Percentiles rank a stretch among this genome's conserved stretches.
Conservation (phyloP, 2,329 filamentous ascomycete genomes). For the Apiospora rasikravindrae region DNA sequence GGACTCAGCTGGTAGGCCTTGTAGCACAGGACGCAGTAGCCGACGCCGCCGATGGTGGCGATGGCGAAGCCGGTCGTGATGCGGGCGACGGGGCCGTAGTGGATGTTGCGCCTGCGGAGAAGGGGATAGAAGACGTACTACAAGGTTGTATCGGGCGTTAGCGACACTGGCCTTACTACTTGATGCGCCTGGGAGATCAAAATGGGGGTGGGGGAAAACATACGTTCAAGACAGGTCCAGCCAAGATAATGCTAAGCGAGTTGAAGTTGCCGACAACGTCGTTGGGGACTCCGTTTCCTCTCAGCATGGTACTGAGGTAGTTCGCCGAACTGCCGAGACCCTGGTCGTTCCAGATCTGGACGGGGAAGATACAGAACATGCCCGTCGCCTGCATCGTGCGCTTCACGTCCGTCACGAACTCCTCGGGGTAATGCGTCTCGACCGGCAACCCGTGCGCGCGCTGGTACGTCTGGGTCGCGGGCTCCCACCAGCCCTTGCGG, state of each 20-base stretch:
- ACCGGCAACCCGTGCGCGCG: conserved; percentile 46
- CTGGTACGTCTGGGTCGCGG: conserved; percentile 60
- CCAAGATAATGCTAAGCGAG: conserved; percentile 52
- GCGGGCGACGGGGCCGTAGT: conserved; percentile 53
- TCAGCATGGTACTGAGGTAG: conserved; percentile 53
- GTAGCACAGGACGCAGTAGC: conserved; percentile 46
- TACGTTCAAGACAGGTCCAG: conserved; percentile 50
- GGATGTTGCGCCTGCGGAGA: conserved; percentile 46
- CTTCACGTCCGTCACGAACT: conserved; percentile 69
- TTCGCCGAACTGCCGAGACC: conserved; percentile 57
- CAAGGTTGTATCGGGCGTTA: no score
- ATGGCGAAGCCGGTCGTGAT: conserved; percentile 57
- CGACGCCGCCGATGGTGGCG: conserved; percentile 51
- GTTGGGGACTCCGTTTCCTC: conserved; percentile 55
- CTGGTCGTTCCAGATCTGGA: conserved; percentile 50
- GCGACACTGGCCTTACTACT: no score
- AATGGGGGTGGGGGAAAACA: background rate
- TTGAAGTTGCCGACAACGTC: conserved; percentile 57
- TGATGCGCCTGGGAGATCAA: no score
- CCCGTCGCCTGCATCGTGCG: conserved; percentile 65
- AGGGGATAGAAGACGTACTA: conserved; percentile 52
- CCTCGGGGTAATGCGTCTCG: conserved; percentile 62
- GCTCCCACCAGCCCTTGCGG: conserved; percentile 60
- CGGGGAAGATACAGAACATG: conserved; percentile 60
- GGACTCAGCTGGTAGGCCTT: conserved; percentile 48